phyloP scores from a whole-genome alignment of 2,329 filamentous ascomycete species.

The Trichoderma arundinaceum region DNA sequence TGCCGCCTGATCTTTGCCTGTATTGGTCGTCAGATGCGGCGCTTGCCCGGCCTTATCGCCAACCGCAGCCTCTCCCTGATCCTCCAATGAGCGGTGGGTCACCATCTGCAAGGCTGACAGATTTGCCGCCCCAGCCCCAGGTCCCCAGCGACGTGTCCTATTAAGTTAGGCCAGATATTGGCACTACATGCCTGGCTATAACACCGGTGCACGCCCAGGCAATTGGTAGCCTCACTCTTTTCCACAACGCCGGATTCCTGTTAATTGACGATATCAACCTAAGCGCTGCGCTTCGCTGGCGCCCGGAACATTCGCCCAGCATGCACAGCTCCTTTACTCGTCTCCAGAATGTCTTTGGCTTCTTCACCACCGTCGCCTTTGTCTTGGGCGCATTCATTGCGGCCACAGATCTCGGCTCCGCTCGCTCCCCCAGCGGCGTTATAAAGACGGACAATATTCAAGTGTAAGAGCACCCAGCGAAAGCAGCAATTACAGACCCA shows the following conservation, averaged over 20 bases:
- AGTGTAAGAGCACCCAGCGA: conserved; percentile 63
- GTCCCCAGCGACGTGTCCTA: conserved; percentile 30
- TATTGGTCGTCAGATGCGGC: neutral
- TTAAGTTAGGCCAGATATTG: conserved; percentile 15
- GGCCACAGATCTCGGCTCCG: conserved; percentile 73
- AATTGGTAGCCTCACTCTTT: conserved; percentile 6
- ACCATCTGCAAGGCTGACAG: conserved; percentile 26
- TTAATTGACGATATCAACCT: neutral
- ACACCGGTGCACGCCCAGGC: neutral
- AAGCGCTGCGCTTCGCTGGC: conserved; percentile 15
- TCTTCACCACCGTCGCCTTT: conserved; percentile 95
- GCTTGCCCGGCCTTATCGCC: neutral
- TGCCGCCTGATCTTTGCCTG: neutral
- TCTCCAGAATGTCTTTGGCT: conserved; percentile 91
- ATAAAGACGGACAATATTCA: conserved; percentile 78
- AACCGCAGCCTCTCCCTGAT: conserved; percentile 1
- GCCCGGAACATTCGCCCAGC: conserved; percentile 41
- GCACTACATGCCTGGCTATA: conserved; percentile 5
- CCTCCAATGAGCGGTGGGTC: neutral
- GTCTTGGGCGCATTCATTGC: conserved; percentile 80
- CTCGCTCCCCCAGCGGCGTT: conserved; percentile 67
- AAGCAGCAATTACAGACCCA: conserved; percentile 35
- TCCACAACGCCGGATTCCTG: neutral
- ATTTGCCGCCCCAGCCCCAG: neutral
- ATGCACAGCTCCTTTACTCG: conserved; percentile 92